Evolutionary conservation across 2,329 filamentous ascomycete genomes (phyloP).

Genomic region (Hymenotorrendiella dingleyae): DNA sequence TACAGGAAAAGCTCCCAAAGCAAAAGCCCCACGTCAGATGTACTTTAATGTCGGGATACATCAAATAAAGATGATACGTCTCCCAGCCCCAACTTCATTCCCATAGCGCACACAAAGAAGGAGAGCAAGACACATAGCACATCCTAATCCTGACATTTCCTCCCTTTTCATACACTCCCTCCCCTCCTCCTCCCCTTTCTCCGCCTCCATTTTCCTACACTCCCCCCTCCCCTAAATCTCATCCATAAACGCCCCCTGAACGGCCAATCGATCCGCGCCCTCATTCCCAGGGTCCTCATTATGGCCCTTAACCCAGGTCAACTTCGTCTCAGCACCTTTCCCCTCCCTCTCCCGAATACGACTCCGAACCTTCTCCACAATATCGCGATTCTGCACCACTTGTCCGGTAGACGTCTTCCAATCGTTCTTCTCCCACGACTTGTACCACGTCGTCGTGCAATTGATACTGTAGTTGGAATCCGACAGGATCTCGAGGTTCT

Average conservation of each 20-base stretch:
- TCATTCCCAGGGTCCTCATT: conserved; percentile 65
- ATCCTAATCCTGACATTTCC: too few relatives aligned
- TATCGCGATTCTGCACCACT: conserved; percentile 78
- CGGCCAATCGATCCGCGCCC: conserved; percentile 73
- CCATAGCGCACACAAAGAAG: too few relatives aligned
- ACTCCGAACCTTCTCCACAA: conserved; percentile 66
- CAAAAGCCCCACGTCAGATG: too few relatives aligned
- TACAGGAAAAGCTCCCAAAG: too few relatives aligned
- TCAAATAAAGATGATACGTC: too few relatives aligned
- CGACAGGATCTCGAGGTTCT: conserved; percentile 71
- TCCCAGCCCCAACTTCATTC: too few relatives aligned
- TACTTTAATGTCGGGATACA: too few relatives aligned
- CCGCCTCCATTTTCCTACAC: background rate
- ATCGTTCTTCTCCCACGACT: conserved; percentile 65
- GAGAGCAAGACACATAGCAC: too few relatives aligned
- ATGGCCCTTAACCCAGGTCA: conserved; percentile 91
- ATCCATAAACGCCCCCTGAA: conserved; percentile 38
- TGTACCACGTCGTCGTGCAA: conserved; percentile 80
- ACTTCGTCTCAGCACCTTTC: conserved; percentile 57
- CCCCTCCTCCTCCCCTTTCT: background rate
- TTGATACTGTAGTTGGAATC: conserved; percentile 90
- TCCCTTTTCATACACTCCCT: background rate
- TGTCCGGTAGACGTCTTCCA: conserved; percentile 72
- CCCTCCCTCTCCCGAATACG: conserved; percentile 64
- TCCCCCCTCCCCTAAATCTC: background rate